Conservation (phyloP, 2,329 filamentous ascomycete genomes). For the Fusarium tjaetaba region DNA sequence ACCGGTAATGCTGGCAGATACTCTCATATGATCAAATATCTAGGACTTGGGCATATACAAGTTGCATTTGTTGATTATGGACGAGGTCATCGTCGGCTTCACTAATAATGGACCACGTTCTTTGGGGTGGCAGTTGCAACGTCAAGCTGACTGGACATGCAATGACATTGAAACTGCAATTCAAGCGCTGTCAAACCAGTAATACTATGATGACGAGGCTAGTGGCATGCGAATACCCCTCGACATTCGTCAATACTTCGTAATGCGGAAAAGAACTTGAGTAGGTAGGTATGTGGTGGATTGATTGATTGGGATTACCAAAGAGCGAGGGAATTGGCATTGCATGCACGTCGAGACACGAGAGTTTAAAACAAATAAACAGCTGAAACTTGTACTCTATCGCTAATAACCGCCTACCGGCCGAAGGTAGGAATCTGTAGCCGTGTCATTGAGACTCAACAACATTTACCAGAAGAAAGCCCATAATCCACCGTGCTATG, state of each 20-base stretch:
- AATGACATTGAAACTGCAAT: not conserved
- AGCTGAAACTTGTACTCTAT: slow-evolving; percentile 19
- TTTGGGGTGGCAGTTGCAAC: slow-evolving; percentile 1
- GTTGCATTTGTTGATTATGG: not conserved
- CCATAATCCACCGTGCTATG: not conserved
- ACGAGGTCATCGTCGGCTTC: slow-evolving; percentile 23
- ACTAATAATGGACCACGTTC: not conserved
- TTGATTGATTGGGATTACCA: not conserved
- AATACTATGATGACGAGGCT: not conserved
- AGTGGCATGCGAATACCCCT: not conserved
- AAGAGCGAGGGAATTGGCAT: not conserved
- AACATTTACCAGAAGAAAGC: not conserved
- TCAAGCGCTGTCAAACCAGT: not conserved
- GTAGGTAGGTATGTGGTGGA: not conserved
- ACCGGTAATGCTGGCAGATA: slow-evolving; percentile 19
- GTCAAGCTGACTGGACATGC: not conserved
- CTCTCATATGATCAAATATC: slow-evolving; percentile 17
- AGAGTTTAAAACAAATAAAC: not conserved
- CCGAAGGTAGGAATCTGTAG: not conserved
- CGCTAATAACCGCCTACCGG: not conserved
- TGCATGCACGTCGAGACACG: not conserved
- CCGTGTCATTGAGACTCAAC: not conserved
- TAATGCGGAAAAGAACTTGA: not conserved
- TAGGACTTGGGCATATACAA: slow-evolving; percentile 4
- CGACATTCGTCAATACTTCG: not conserved